Evolutionary conservation across 495 filamentous ascomycete species (phyloP), one percentile per base, ranked within the genome.

Genomic region (Hypomontagnella submonticulosa): DNA sequence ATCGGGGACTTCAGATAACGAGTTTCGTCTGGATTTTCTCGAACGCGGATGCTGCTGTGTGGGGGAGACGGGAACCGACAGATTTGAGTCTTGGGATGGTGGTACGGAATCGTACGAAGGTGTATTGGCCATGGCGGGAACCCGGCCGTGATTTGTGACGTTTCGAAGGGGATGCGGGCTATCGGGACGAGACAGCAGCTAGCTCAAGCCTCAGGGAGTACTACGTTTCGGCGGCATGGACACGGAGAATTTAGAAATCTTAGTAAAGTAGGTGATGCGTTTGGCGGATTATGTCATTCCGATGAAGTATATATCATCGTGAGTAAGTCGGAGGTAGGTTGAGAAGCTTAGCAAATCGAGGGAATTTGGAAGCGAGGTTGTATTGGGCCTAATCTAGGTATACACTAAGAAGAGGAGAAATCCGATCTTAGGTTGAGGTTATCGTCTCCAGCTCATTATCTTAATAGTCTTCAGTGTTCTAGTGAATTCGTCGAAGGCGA

Each of bases 1-100:
- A 66, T 83, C 82, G 6, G 80, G 71, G 19, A 60, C 38, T 10
- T 78, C 79, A 10, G 75, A 57, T 30, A 58, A 57, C 48, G 77
- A 78, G 10, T 73, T 62, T n/a, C 72, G 61, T 42, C 73, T 58
- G 46, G 54, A 42, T 52, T 41, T 56, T 57, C 62, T 62, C 13
- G 61, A 47, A 54, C 52, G 59, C 1, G 57, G 68, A 18, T 70
- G 72, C 12, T 46, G 58, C 19, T 55, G 7, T 1, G 55, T 65
- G 4, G 67, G 63, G 19, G 60, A 66, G 12, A 36, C 13, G n/a
- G 71, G 67, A 13, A 51, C 56, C 6, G 72, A 69, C 12, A 46
- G 38, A 32, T 37, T n/a, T 0, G 62, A 44, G 4, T 59, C 66
- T 34, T 44, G 63, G 10, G 62, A 66, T 48, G 57, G 61, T 10